Evolutionary conservation across 2,329 filamentous ascomycete genomes (phyloP).

Genomic region (Septoria petroselini): DNA sequence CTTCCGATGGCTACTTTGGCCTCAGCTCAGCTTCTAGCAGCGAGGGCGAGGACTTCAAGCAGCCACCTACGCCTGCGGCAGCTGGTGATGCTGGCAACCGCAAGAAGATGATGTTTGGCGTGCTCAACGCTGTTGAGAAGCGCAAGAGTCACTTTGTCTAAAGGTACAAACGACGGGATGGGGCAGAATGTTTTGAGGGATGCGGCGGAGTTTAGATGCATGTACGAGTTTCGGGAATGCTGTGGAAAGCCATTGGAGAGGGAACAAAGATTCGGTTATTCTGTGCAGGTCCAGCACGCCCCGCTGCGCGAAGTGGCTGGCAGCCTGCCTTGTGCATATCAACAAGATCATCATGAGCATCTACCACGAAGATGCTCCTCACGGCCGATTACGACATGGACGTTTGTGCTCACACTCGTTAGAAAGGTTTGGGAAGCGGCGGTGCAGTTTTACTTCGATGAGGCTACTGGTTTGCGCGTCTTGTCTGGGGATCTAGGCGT

Average conservation of each 20-base stretch:
- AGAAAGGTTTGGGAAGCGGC: neutral
- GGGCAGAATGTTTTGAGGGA: constrained; percentile 1
- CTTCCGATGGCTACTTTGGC: constrained; percentile 38
- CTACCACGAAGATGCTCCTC: constrained; percentile 5
- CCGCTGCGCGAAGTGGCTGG: constrained; percentile 5
- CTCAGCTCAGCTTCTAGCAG: constrained; percentile 69
- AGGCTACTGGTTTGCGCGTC: too few species aligned
- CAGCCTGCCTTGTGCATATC: constrained; percentile 16
- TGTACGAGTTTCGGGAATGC: constrained; percentile 5
- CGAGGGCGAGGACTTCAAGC: constrained; percentile 51
- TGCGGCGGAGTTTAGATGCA: constrained; percentile 3
- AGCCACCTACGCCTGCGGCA: constrained; percentile 48
- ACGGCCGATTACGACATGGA: constrained; percentile 15
- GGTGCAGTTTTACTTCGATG: neutral
- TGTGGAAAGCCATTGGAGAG: constrained; percentile 1
- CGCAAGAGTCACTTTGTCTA: constrained; percentile 69
- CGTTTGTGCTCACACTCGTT: constrained; percentile 10
- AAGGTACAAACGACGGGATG: constrained; percentile 6
- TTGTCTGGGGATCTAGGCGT: too few species aligned
- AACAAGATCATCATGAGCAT: constrained; percentile 11
- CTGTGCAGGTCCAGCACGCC: constrained; percentile 7
- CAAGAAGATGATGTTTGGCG: constrained; percentile 80
- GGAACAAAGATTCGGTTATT: constrained; percentile 1
- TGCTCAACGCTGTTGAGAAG: constrained; percentile 85
- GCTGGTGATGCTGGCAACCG: constrained; percentile 72